These are phyloP conservation scores for Ramularia collo-cygni DNA, from an alignment of 2,329 filamentous ascomycete species.

Conservation along the genomic window DNA sequence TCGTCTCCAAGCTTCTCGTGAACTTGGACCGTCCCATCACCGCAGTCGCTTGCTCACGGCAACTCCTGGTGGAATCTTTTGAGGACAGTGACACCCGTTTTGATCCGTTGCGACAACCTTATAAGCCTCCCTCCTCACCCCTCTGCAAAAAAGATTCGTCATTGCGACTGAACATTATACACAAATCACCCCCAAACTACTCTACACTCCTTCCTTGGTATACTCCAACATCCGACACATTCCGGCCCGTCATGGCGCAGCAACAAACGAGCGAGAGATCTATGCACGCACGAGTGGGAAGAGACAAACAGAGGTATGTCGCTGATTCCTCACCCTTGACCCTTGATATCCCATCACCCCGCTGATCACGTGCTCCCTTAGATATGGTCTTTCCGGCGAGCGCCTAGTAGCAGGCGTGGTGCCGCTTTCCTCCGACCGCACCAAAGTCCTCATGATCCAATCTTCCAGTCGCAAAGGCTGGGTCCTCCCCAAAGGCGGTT, in stretches of 20 bases:
- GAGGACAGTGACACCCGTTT: no score
- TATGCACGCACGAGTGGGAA: conserved; percentile 64
- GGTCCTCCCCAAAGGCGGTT: conserved; percentile 96
- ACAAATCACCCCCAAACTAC: conserved; percentile 10
- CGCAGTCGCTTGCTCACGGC: no score
- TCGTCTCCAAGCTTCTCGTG: no score
- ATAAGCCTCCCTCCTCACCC: conserved; percentile 4
- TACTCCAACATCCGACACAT: no score
- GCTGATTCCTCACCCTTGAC: no score
- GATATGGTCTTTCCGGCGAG: conserved; percentile 87
- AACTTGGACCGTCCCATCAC: no score
- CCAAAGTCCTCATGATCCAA: conserved; percentile 86
- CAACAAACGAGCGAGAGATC: conserved; percentile 34
- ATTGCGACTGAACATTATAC: no score
- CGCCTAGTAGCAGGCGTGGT: conserved; percentile 93
- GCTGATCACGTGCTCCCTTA: conserved; percentile 21
- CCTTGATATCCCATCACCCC: conserved; percentile 1
- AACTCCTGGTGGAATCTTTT: no score
- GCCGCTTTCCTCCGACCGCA: conserved; percentile 77
- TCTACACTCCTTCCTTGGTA: conserved; percentile 15
- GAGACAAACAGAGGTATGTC: conserved; percentile 62
- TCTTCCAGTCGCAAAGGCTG: conserved; percentile 85
- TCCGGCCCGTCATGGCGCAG: conserved; percentile 36
- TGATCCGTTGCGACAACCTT: conserved; percentile 13
- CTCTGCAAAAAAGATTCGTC: conserved; percentile 4